Evolutionary conservation across 1,284 basidiomycete genomes (phyloP).

Genomic region (Athelia sp.): DNA sequence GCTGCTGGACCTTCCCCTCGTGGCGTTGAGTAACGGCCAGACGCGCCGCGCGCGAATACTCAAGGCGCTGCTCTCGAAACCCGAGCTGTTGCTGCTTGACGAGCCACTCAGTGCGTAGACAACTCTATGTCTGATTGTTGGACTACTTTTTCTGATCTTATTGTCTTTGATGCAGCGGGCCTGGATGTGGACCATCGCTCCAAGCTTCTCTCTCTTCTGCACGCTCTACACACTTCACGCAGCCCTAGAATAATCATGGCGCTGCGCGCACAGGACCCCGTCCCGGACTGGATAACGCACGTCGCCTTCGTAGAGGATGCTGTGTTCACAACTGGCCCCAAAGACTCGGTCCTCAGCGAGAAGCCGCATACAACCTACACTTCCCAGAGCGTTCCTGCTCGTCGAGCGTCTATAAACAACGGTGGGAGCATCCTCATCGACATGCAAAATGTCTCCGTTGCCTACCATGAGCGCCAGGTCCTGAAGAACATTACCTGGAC

Average conservation of each 20-base stretch:
- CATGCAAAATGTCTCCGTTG: conserved; percentile 65
- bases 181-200: conserved; percentile 61
- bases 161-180: conserved; percentile 50
- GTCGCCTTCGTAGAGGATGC: conserved; percentile 56
- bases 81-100: conserved; percentile 75
- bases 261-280: conserved; percentile 72
- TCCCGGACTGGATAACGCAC: conserved; percentile 84
- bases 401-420: neutral
- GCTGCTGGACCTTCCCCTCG: conserved; percentile 75
- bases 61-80: conserved; percentile 67
- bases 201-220: conserved; percentile 54
- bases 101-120: conserved; percentile 75
- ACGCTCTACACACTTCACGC: conserved; percentile 46
- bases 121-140: conserved; percentile 5
- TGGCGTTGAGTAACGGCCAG: conserved; percentile 90
- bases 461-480: conserved; percentile 68
- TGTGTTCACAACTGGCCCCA: conserved; percentile 40
- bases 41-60: conserved; percentile 84
- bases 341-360: conserved; percentile 30
- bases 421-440: conserved; percentile 23
- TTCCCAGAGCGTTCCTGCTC: neutral
- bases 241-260: conserved; percentile 72
- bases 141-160: conserved; percentile 10
- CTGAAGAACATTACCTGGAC: conserved; percentile 77
- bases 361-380: conserved; percentile 8